Conservation (phyloP, 805 yeast genomes). For the Cyberlindnera euphorbiae region DNA sequence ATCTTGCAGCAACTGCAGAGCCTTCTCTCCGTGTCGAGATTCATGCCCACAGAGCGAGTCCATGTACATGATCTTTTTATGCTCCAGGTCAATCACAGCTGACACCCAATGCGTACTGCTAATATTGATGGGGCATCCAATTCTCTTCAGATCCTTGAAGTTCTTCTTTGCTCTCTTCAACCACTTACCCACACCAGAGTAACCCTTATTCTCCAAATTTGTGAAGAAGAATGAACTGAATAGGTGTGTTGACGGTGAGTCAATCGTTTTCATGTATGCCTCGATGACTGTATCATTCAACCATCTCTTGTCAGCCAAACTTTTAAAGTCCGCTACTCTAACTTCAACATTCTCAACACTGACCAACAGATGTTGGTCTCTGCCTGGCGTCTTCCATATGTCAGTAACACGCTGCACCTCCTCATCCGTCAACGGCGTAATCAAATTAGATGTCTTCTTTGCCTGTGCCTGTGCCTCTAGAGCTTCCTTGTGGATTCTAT, state of each 20-base stretch:
- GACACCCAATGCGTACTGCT: constrained; percentile 89
- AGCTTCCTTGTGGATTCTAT: constrained; percentile 31
- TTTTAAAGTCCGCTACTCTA: constrained; percentile 58
- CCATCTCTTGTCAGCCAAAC: constrained; percentile 73
- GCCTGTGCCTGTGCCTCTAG: constrained; percentile 24
- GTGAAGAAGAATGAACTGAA: constrained; percentile 90
- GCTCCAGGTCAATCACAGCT: constrained; percentile 65
- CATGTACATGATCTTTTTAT: constrained; percentile 57
- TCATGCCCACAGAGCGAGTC: constrained; percentile 61
- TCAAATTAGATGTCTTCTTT: constrained; percentile 15
- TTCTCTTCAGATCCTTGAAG: constrained; percentile 55
- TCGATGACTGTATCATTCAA: constrained; percentile 89
- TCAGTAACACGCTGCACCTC: constrained; percentile 24
- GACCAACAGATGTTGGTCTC: constrained; percentile 24
- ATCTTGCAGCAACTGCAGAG: constrained; percentile 44
- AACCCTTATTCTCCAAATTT: constrained; percentile 66
- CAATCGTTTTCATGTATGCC: constrained; percentile 50
- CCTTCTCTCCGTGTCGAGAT: constrained; percentile 33
- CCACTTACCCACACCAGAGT: constrained; percentile 79
- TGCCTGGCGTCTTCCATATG: constrained; percentile 24
- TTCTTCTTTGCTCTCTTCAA: constrained; percentile 69
- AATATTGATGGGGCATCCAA: constrained; percentile 83
- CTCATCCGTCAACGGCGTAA: constrained; percentile 23
- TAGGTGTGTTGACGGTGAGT: constrained; percentile 43
- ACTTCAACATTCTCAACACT: constrained; percentile 51